Evolutionary conservation across 2,329 filamentous ascomycete species (phyloP).

Genomic region (Colletotrichum karsti): DNA sequence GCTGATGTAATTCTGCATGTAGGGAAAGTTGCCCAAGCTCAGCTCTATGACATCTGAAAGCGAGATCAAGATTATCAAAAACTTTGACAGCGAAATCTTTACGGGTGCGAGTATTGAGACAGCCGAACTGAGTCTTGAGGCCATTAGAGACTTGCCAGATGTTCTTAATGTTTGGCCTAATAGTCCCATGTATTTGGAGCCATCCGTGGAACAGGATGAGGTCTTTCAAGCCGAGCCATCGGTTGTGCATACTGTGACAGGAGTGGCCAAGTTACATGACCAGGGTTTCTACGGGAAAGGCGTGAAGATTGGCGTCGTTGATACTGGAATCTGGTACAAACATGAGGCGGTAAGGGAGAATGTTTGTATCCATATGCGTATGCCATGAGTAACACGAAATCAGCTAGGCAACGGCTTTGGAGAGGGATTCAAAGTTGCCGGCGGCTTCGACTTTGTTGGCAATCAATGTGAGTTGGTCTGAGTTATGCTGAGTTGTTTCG

Average conservation of each 20-base stretch:
- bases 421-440: constrained; percentile 30
- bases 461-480: constrained; percentile 23
- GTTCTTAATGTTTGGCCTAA: constrained; percentile 46
- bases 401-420: constrained; percentile 27
- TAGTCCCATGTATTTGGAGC: constrained; percentile 1
- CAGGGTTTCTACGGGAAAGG: constrained; percentile 47
- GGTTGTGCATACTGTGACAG: constrained; percentile 44
- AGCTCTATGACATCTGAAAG: too few relatives aligned
- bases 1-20: too few relatives aligned
- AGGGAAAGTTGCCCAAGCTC: too few relatives aligned
- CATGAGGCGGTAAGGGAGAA: constrained; percentile 47
- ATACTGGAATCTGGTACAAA: constrained; percentile 49
- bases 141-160: constrained; percentile 40
- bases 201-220: not conserved
- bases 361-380: too few relatives aligned
- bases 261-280: constrained; percentile 46
- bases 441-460: constrained; percentile 36
- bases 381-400: too few relatives aligned
- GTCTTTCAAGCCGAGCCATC: not conserved
- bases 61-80: constrained; percentile 15
- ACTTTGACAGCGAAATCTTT: constrained; percentile 39
- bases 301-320: constrained; percentile 47
- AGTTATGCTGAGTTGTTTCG: too few relatives aligned
- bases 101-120: constrained; percentile 43
- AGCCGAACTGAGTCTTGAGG: constrained; percentile 41